Base-by-base conservation (phyloP, 495 filamentous ascomycete species). In the Rhizodiscina lignyota region DNA sequence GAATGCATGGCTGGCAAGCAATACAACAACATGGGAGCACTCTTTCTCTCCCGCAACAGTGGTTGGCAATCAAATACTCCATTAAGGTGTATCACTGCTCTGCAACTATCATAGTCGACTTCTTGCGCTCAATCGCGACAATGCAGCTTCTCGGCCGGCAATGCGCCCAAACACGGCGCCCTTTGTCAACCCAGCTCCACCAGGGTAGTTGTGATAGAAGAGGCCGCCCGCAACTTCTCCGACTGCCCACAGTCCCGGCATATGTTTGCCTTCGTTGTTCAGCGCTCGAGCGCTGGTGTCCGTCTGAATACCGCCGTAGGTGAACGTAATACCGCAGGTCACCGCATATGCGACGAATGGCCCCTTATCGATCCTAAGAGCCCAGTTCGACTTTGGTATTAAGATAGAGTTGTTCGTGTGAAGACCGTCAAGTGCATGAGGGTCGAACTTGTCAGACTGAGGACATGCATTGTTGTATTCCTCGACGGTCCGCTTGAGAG, bases 211-310 rank as follows among this genome's bases (percentile, higher is more conserved):
- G 5, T 64, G 56, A 45, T 67, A 68, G 48, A 74, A 79, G 13
- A 79, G 37, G 0, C 71, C 71, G 3, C 71, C 74, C 0, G 75
- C 36, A 64, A 79, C 68, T 52, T 79, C 73, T 0, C 72, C 74
- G 1, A 53, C 62, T 38, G 64, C 69, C 30, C 56, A 72, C 24
- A 77, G 43, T 0, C 70, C 68, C 2, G 59, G 59, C 8, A 77
- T 58, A 3, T 50, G 48, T 0, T 36, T 37, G n/a, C 51, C 43
- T n/a, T 57, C 48, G 5, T 51, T 61, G 15, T 72, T 42, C 4
- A 74, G 58, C 5, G 49, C 56, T 4, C 63, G 55, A 1, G 59
- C 63, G 32, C 63, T 42, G 0, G 63, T 57, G 29, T 68, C 54
- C 4, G 68, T 57, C 5, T 59, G 61, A 2, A 79, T 45, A 0